These are phyloP conservation scores for Camptophora hylomeconis DNA, from an alignment of 2,329 filamentous ascomycete species.

Conservation along the genomic window DNA sequence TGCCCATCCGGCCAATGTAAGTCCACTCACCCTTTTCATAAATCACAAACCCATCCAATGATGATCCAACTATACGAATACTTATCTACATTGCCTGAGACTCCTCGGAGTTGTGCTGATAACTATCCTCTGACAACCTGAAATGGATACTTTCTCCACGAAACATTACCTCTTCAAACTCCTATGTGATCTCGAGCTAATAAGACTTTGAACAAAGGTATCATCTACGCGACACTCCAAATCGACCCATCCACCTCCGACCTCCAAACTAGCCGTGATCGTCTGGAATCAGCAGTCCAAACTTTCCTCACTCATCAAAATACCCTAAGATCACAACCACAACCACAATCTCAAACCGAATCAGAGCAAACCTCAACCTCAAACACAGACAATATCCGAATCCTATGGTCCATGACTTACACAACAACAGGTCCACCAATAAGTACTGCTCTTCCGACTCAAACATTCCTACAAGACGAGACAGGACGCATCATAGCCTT, in stretches of 20 bases:
- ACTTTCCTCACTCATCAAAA: conserved; percentile 8
- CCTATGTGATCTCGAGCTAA: too few relatives aligned
- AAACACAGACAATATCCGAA: conserved; percentile 2
- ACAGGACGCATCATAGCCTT: conserved; percentile 40
- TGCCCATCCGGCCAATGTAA: conserved; percentile 83
- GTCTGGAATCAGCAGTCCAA: conserved; percentile 9
- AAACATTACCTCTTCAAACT: too few relatives aligned
- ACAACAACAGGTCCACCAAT: conserved; percentile 43
- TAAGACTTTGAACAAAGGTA: too few relatives aligned
- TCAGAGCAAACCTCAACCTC: neutral
- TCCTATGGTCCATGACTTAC: conserved; percentile 18
- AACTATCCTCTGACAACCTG: conserved; percentile 79
- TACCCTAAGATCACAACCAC: too few relatives aligned
- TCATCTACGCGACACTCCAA: conserved; percentile 39
- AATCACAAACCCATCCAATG: conserved; percentile 46
- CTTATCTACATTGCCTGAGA: conserved; percentile 99
- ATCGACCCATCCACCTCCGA: conserved; percentile 3
- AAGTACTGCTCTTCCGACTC: conserved; percentile 29
- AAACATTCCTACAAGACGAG: conserved; percentile 10
- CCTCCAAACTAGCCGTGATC: conserved; percentile 6
- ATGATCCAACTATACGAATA: conserved; percentile 75
- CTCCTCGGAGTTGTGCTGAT: conserved; percentile 65
- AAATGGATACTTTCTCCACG: conserved; percentile 33
- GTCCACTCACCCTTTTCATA: conserved; percentile 32
- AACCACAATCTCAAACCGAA: too few relatives aligned